Base-by-base conservation (phyloP, 495 filamentous ascomycete species). In the Amorphotheca resinae region DNA sequence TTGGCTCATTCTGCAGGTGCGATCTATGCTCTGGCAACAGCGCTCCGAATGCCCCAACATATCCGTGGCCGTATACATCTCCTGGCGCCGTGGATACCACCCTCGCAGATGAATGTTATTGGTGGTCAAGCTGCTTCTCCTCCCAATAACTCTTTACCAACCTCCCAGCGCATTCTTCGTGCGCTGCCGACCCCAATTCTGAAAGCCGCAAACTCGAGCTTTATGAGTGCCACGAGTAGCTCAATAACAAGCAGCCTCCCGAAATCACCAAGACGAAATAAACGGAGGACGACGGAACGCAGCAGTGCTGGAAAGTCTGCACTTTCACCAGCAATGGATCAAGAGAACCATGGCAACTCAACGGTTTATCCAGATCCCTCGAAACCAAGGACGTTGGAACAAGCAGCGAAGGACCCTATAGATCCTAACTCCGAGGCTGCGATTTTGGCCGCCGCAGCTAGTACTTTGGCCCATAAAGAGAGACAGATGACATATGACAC, bases 1-100 rank as follows among this genome's bases (percentile, higher is more conserved):
- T 71, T 99, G 4, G 91, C 93, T n/a, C 91, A 99, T 58, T 95
- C 87, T 8, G 91, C 91, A 8, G 91, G 91, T 17, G 93, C 91
- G 15, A 94, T 99, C 44, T 99, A 99, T 55, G 93, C 91, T 20
- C 76, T 99, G 20, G 93, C 91, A 15, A 96, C 93, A 0, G 91
- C 93, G 4, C 70, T 99, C 20, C 82, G 91, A 33, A 91, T 99
- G 69, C 89, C 93, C 12, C 87, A 95, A 51, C 84, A 95, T 58
- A 91, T 99, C 48, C 80, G 89, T 12, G 89, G 93, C 20, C 82
- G 85, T 23, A 89, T 99, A 18, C 91, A 99, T 61, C 77, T 99
- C 7, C 70, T 99, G 9, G 89, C 91, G 1, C 91, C 91, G 0
- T 99, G 91, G 93, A 96, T 99, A 31, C 91, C 91, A 1, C 91